Conservation (phyloP, 331 rosid genomes). For the Pyracantha coccinea region DNA sequence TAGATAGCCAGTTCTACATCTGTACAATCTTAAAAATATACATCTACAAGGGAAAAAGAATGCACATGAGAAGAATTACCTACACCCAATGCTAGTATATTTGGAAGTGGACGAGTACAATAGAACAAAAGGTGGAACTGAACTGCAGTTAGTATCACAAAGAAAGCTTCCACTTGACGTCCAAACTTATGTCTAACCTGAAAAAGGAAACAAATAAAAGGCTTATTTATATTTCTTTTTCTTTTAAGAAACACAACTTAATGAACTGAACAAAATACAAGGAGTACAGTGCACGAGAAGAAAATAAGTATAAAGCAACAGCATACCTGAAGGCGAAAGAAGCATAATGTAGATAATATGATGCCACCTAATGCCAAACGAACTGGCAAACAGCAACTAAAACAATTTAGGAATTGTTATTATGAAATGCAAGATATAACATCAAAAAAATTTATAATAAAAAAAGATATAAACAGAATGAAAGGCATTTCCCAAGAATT, state of each 20-base stretch:
- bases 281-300: background rate
- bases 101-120: slow-evolving; percentile 88
- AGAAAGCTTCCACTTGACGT: slow-evolving; percentile 86
- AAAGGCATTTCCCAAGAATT: background rate
- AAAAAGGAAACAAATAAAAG: slow-evolving; percentile 9
- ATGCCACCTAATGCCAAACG: slow-evolving; percentile 76
- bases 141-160: slow-evolving; percentile 60
- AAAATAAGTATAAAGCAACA: background rate
- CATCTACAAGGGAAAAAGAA: background rate
- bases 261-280: background rate
- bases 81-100: slow-evolving; percentile 66
- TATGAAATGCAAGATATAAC: background rate
- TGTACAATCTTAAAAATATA: background rate
- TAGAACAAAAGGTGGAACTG: slow-evolving; percentile 91
- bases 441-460: background rate
- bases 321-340: slow-evolving; percentile 72
- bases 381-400: slow-evolving; percentile 45
- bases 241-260: background rate
- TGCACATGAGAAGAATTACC: slow-evolving; percentile 38
- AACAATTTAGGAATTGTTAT: slow-evolving; percentile 8
- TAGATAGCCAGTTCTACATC: background rate
- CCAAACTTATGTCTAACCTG: slow-evolving; percentile 83
- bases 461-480: background rate
- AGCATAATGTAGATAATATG: slow-evolving; percentile 44
- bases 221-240: background rate